Evolutionary conservation across 495 filamentous ascomycete genomes (phyloP).

Genomic region (Penicillium coprophilum): DNA sequence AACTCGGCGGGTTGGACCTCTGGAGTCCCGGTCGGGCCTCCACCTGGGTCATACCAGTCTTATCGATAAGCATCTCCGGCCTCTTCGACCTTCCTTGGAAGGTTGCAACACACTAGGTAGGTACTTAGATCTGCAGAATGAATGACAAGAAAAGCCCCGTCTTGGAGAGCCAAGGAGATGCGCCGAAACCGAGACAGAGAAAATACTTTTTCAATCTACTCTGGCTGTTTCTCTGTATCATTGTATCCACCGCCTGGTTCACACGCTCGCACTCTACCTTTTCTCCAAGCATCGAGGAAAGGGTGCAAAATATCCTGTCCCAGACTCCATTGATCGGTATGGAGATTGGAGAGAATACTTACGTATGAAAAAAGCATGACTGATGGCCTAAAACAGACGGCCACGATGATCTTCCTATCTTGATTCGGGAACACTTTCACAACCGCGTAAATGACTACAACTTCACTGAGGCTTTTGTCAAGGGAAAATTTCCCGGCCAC

Average conservation of each 20-base stretch:
- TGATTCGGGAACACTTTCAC: constrained; percentile 63
- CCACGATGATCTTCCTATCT: constrained; percentile 83
- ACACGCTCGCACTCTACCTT: constrained; percentile 15
- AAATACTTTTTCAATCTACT: not conserved
- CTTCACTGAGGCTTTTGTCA: constrained; percentile 67
- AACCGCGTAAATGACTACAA: constrained; percentile 76
- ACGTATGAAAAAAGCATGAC: not conserved
- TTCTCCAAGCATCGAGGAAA: constrained; percentile 53
- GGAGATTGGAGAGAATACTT: not conserved
- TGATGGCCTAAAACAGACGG: constrained; percentile 61
- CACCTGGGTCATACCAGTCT: no score
- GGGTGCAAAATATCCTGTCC: constrained; percentile 67
- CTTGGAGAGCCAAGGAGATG: constrained; percentile 3
- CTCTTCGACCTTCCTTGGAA: not conserved
- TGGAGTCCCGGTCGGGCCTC: not conserved
- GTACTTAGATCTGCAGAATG: not conserved
- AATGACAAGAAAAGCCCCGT: not conserved
- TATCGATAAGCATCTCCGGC: constrained; percentile 5
- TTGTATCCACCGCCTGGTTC: constrained; percentile 21
- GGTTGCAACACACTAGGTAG: not conserved
- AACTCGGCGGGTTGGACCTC: not conserved
- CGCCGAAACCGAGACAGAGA: not conserved
- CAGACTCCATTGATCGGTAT: constrained; percentile 80
- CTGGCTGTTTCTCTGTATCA: constrained; percentile 17
- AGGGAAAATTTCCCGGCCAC: constrained; percentile 66